These are phyloP conservation scores for maize (Zea mays) DNA, from an alignment of 176 grass and related monocot species.

Conservation along the genomic window DNA sequence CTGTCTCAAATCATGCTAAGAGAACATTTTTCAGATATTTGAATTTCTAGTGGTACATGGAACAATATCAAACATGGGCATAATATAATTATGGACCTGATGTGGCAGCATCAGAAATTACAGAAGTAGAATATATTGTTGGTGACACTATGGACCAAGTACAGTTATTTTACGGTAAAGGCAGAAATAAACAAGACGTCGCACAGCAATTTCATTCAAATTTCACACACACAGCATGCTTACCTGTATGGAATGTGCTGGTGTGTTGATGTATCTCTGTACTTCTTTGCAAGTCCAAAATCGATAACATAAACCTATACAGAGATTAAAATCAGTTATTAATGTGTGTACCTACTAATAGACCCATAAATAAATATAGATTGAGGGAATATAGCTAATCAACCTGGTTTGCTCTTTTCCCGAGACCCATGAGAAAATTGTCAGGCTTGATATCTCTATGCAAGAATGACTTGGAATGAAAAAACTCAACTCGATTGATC, in stretches of 20 bases:
- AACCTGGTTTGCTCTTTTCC: conserved; percentile 90
- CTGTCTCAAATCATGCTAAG: not conserved
- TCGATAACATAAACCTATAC: conserved; percentile 81
- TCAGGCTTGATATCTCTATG: conserved; percentile 94
- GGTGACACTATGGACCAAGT: not conserved
- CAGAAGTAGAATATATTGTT: not conserved
- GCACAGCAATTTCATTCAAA: not conserved
- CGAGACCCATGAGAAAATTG: conserved; percentile 94
- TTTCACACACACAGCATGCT: no score
- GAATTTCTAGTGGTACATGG: not conserved
- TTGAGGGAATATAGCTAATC: not conserved
- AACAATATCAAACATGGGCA: not conserved
- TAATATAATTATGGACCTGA: not conserved
- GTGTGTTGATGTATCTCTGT: conserved; percentile 72
- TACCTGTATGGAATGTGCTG: conserved; percentile 94
- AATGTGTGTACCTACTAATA: not conserved
- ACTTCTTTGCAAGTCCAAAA: conserved; percentile 94
- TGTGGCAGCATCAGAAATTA: not conserved
- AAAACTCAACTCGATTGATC: conserved; percentile 82
- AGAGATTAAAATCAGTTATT: not conserved
- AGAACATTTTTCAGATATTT: not conserved
- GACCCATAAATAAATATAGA: conserved; percentile 6
- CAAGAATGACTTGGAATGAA: conserved; percentile 85
- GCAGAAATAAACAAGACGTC: not conserved
- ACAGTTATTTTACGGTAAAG: not conserved